A percentile compares a stretch with the other conserved stretches of the same genome.
These are phyloP conservation scores for Tricholoma furcatifolium DNA, from an alignment of 768 basidiomycete genomes.

Conservation along the genomic window DNA sequence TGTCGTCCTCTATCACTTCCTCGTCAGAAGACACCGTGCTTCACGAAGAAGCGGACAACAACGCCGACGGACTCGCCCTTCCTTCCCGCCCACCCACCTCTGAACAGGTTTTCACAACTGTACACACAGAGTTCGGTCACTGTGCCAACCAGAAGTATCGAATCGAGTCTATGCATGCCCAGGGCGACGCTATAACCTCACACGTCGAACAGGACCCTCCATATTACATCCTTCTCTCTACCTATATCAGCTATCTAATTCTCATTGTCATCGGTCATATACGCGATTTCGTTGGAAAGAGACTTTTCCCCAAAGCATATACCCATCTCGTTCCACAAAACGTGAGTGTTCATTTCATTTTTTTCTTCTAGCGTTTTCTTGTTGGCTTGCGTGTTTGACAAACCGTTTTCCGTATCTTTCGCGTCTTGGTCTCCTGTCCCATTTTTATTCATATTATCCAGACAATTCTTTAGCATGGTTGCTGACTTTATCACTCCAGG, in stretches of 20 bases:
- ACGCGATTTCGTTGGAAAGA: conserved; percentile 94
- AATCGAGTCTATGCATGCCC: conserved; percentile 61
- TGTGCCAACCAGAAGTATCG: conserved; percentile 77
- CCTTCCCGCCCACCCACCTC: conserved; percentile 75
- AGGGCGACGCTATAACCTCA: conserved; percentile 45
- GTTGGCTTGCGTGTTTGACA: background rate
- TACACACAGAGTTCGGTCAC: conserved; percentile 93
- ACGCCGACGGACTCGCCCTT: conserved; percentile 54
- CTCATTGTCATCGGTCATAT: conserved; percentile 91
- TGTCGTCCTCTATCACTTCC: conserved; percentile 69
- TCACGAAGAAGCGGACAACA: conserved; percentile 49
- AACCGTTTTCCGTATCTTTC: background rate
- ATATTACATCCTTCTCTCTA: conserved; percentile 88
- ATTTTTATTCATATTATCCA: conserved; percentile 1
- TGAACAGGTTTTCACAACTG: conserved; percentile 72
- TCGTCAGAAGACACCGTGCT: conserved; percentile 69
- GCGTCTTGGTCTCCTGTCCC: background rate
- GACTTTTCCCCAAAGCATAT: conserved; percentile 66
- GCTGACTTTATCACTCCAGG: conserved; percentile 44
- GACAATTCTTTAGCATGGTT: background rate
- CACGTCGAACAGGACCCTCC: conserved; percentile 82
- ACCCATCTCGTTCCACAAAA: conserved; percentile 80
- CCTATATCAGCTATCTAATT: conserved; percentile 91
- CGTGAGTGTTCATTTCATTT: conserved; percentile 45
- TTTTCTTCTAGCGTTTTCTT: background rate